Conservation (phyloP, 2,329 filamentous ascomycete genomes). For the Xylaria hypoxylon region DNA sequence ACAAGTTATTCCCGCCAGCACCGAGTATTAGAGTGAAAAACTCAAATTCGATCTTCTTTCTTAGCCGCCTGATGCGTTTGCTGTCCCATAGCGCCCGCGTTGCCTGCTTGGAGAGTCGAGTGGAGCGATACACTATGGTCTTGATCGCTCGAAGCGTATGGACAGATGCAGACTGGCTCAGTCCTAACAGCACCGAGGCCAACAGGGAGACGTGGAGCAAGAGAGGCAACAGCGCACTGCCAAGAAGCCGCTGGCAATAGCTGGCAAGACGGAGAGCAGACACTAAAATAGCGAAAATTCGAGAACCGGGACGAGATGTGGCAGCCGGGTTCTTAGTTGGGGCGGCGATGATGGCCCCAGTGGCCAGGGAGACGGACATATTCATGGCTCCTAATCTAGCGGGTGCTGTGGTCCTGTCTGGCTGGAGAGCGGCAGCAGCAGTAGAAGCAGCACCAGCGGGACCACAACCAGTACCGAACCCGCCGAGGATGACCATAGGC, state of each 20-base stretch:
- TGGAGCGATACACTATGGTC: constrained; percentile 25
- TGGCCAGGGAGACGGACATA: constrained; percentile 39
- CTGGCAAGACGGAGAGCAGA: constrained; percentile 53
- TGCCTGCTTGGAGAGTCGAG: constrained; percentile 11
- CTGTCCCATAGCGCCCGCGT: constrained; percentile 54
- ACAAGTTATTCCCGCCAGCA: constrained; percentile 60
- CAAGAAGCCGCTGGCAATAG: constrained; percentile 53
- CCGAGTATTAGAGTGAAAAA: constrained; percentile 64
- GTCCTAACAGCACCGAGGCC: constrained; percentile 46
- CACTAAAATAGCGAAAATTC: constrained; percentile 50
- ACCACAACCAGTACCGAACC: background rate
- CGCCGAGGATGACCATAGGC: background rate
- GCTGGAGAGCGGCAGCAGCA: constrained; percentile 3
- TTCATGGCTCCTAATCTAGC: constrained; percentile 8
- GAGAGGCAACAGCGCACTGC: constrained; percentile 49
- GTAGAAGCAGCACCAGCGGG: too few species aligned
- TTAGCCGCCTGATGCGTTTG: constrained; percentile 48
- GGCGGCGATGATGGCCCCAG: constrained; percentile 55
- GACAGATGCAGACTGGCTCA: constrained; percentile 48
- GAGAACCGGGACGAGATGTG: constrained; percentile 49
- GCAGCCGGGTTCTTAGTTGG: constrained; percentile 53
- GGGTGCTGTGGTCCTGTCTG: background rate
- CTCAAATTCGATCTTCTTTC: constrained; percentile 64
- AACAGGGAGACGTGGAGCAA: constrained; percentile 51
- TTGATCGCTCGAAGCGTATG: constrained; percentile 49